Conservation (phyloP, 2,329 filamentous ascomycete genomes). For the Chrysoporthe austroafricana region DNA sequence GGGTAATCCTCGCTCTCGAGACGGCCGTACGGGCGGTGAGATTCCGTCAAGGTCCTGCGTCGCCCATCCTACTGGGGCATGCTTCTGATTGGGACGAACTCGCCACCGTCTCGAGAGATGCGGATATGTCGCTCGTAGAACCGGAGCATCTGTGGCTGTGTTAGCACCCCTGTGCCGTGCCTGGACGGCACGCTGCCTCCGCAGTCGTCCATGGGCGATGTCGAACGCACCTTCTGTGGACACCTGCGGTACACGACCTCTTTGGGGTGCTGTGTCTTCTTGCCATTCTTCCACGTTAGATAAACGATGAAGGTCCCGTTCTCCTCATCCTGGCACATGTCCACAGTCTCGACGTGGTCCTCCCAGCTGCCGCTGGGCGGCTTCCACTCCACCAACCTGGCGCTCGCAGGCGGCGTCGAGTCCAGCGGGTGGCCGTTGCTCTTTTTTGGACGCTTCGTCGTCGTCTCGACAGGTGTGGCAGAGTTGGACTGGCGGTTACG, state of each 20-base stretch:
- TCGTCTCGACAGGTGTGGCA: slow-evolving; percentile 40
- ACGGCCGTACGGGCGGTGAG: not conserved
- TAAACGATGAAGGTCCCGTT: slow-evolving; percentile 66
- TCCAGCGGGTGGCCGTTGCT: slow-evolving; percentile 55
- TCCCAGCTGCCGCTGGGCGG: slow-evolving; percentile 79
- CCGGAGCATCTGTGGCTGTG: slow-evolving; percentile 54
- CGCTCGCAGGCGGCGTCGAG: slow-evolving; percentile 51
- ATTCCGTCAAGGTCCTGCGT: not conserved
- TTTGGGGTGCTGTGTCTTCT: slow-evolving; percentile 75
- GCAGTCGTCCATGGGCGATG: not conserved
- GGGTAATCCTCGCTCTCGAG: not conserved
- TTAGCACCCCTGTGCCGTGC: not conserved
- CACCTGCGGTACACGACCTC: slow-evolving; percentile 73
- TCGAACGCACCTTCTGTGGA: slow-evolving; percentile 68
- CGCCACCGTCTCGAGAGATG: slow-evolving; percentile 32
- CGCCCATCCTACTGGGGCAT: slow-evolving; percentile 19
- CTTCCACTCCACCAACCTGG: slow-evolving; percentile 55
- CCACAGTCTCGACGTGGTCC: slow-evolving; percentile 69
- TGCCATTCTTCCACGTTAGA: slow-evolving; percentile 73
- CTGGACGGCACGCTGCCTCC: too few relatives aligned
- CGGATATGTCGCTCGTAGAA: slow-evolving; percentile 64
- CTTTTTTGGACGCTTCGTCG: slow-evolving; percentile 50
- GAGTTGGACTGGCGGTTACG: slow-evolving; percentile 53
- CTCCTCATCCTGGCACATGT: slow-evolving; percentile 71
- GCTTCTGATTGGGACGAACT: slow-evolving; percentile 20